Conservation (phyloP, 1,284 basidiomycete genomes). For the Tilletia horrida region DNA sequence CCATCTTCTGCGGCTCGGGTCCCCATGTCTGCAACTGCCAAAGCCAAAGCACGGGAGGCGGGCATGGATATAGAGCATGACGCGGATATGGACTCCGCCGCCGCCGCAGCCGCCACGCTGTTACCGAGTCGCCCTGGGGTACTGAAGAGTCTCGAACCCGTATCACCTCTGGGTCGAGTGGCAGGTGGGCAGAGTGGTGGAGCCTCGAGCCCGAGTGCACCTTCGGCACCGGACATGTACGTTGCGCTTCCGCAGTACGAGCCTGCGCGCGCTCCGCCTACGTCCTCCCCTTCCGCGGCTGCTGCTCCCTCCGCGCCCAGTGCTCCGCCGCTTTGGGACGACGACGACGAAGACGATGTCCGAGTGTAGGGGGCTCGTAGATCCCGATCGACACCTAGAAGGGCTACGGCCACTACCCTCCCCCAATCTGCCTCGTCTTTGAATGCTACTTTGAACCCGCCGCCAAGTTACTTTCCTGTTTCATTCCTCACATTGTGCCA, state of each 20-base stretch:
- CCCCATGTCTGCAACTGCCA: neutral
- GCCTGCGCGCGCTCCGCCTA: neutral
- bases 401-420: too few relatives aligned
- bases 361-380: too few relatives aligned
- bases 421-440: too few relatives aligned
- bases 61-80: neutral
- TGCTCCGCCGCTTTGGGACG: constrained; percentile 14
- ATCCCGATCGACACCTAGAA: too few relatives aligned
- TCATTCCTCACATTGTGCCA: constrained; percentile 19
- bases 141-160: neutral
- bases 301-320: neutral
- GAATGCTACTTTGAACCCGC: too few relatives aligned
- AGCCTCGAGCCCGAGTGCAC: neutral
- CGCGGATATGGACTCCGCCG: neutral
- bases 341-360: constrained; percentile 19
- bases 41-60: constrained; percentile 9
- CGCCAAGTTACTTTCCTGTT: too few relatives aligned
- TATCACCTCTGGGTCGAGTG: neutral
- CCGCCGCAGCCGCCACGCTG: neutral
- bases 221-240: too few relatives aligned
- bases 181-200: neutral
- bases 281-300: too few relatives aligned
- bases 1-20: neutral
- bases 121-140: neutral
- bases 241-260: constrained; percentile 6